Percentiles rank a stretch among this genome's conserved stretches.
Conservation (phyloP, 495 filamentous ascomycete species). For the Annulohypoxylon bovei region DNA sequence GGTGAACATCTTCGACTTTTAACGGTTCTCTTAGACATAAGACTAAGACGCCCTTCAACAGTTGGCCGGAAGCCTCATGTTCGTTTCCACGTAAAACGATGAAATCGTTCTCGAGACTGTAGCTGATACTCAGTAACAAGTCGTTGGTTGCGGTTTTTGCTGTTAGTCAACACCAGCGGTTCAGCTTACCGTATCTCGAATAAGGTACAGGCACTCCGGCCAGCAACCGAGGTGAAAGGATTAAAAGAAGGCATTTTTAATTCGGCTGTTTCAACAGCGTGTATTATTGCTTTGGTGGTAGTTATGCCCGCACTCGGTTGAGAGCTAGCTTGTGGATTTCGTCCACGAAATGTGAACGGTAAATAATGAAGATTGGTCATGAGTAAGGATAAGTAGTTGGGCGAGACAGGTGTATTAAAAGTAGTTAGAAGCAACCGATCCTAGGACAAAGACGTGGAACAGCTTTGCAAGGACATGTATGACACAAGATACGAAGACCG, state of each 20-base stretch:
- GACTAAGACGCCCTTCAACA: conserved; percentile 77
- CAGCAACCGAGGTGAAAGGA: conserved; percentile 57
- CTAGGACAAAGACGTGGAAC: conserved; percentile 39
- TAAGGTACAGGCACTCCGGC: conserved; percentile 55
- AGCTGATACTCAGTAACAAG: conserved; percentile 26
- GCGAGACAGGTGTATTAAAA: conserved; percentile 35
- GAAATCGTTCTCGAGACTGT: conserved; percentile 80
- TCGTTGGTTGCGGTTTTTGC: not conserved
- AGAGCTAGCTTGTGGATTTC: conserved; percentile 27
- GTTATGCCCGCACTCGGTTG: conserved; percentile 29
- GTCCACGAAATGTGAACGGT: conserved; percentile 40
- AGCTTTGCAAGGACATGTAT: conserved; percentile 39
- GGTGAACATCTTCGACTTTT: conserved; percentile 74
- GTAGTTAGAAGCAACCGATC: conserved; percentile 5
- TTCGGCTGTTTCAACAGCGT: conserved; percentile 29
- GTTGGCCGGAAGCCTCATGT: conserved; percentile 77
- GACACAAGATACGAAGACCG: conserved; percentile 39
- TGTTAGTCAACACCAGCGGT: not conserved
- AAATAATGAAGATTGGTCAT: conserved; percentile 39
- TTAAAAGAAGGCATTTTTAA: conserved; percentile 61
- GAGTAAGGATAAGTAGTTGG: conserved; percentile 17
- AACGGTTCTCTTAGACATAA: conserved; percentile 76
- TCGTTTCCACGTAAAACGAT: conserved; percentile 80
- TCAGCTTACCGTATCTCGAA: conserved; percentile 65
- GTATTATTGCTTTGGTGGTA: conserved; percentile 36